Base-by-base conservation (phyloP, 805 yeast genomes). In the Ascoidea rubescens region DNA sequence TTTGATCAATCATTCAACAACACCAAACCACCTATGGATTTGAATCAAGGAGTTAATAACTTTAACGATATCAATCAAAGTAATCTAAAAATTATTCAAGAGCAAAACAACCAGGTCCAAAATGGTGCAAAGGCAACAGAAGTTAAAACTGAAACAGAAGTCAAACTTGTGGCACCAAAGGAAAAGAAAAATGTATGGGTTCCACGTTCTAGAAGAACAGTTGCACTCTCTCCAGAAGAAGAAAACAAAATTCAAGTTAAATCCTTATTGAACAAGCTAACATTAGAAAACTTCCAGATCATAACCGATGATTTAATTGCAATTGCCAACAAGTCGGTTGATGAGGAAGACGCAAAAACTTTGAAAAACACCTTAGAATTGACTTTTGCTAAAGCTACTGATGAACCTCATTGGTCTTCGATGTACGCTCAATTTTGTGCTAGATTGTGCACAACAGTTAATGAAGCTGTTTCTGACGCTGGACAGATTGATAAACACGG, bases 331-430 rank as follows among this genome's bases (percentile, higher is more conserved):
- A 97, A 90, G 72, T 82, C 96, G n/a, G 76, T 78, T 70, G 82
- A 83, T 79, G 97, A 93, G 69, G 80, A 75, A 28, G 87, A 89
- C 62, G 91, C 91, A 50, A 77, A 78, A 59, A 81, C 97, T 8
- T 72, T 91, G 57, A 84, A 83, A 61, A 79, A 79, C 62, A 87
- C 90, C 51, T 79, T 93, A 54, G 87, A 85, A 59, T 76, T 86
- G 55, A 85, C 95, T 1, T 91, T 91, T 69, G 91, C 89, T 55
- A 93, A 93, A 71, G 98, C 99, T 16, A 82, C 90, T 66, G 99
- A 93, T 68, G 99, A 93, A 72, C 95, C 97, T 48, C 93, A 89
- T 68, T 93, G 98, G 98, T 87, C 96, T 37, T 78, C 84, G 47
- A 88, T 93, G 87, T 93, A 93, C 67, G 98, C 98, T 5, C 84